Conservation (phyloP, 768 basidiomycete genomes). For the Leucocoprinus birnbaumii region DNA sequence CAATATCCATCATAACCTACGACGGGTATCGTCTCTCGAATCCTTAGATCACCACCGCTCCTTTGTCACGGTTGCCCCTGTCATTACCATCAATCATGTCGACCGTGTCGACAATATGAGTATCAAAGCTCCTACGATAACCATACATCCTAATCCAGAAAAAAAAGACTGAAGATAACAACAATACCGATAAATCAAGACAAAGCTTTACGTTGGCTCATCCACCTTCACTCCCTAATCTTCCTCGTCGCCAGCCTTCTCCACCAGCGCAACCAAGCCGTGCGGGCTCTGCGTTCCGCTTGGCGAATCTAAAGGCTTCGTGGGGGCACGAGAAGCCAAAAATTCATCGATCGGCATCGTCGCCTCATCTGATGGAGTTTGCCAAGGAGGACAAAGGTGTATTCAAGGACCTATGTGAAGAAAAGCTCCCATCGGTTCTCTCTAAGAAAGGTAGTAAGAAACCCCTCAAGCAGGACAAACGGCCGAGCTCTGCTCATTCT, state of each 20-base stretch:
- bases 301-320: conserved; percentile 22
- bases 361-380: conserved; percentile 23
- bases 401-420: background rate
- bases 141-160: background rate
- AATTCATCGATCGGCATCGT: conserved; percentile 22
- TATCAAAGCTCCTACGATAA: conserved; percentile 5
- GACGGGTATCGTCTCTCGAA: conserved; percentile 4
- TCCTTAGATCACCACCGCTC: background rate
- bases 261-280: conserved; percentile 8
- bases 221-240: conserved; percentile 12
- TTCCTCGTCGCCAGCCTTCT: background rate
- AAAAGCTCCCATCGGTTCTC: background rate
- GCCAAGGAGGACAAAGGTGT: background rate
- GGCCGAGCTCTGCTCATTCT: background rate
- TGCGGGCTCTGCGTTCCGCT: conserved; percentile 17
- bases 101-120: conserved; percentile 8
- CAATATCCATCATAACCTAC: background rate
- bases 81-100: conserved; percentile 11
- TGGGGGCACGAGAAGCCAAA: conserved; percentile 24
- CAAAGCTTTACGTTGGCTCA: conserved; percentile 4
- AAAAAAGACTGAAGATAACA: background rate
- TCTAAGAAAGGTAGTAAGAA: background rate
- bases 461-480: background rate
- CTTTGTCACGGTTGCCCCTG: conserved; percentile 5
- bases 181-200: background rate